Evolutionary conservation across 495 filamentous ascomycete species (phyloP), one percentile per base, ranked within the genome.

Genomic region (Hyaloscypha finlandica): DNA sequence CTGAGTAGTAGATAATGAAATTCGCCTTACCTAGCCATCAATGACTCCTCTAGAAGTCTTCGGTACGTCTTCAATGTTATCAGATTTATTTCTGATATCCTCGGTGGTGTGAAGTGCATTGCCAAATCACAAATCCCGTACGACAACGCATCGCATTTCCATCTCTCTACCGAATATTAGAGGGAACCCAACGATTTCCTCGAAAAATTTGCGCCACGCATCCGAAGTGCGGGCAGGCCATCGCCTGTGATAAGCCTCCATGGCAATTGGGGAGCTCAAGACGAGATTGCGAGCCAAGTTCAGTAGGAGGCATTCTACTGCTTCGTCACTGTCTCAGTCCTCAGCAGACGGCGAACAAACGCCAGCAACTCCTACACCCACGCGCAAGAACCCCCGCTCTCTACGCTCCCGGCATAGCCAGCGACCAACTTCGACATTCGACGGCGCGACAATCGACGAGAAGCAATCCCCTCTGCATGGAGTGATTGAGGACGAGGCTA

Each of bases 241-340:
- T 29, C 53, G 53, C 19, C 53, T 37, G 8, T 56, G 4, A 31
- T 6, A 20, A 25, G 55, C 45, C 22, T 30, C 61, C 59, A 74
- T 71, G 72, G 69, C 67, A 61, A 83, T 83, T 75, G 81, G 81
- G 68, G 80, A 81, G 64, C 72, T 85, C 59, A 79, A 73, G 72
- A 73, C 78, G 64, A 79, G 78, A 55, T 74, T 84, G 63, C 79
- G 79, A 64, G 77, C 80, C 70, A 83, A 78, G 66, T 78, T 85
- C 64, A 72, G 75, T 58, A 76, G 83, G 62, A 72, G 81, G 70
- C 72, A 79, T 58, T 83, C 81, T 35, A 74, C 73, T 22, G 69
- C 76, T 48, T 75, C 76, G 35, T 75, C 76, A 3, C 35, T 79
- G 19, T 69, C 77, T 31, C 65, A 79, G 22, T 69, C 77, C 19